A percentile compares a stretch with the other conserved stretches of the same genome.
Evolutionary conservation across 805 yeast species (phyloP).

Genomic region (Candida andamanensis): DNA sequence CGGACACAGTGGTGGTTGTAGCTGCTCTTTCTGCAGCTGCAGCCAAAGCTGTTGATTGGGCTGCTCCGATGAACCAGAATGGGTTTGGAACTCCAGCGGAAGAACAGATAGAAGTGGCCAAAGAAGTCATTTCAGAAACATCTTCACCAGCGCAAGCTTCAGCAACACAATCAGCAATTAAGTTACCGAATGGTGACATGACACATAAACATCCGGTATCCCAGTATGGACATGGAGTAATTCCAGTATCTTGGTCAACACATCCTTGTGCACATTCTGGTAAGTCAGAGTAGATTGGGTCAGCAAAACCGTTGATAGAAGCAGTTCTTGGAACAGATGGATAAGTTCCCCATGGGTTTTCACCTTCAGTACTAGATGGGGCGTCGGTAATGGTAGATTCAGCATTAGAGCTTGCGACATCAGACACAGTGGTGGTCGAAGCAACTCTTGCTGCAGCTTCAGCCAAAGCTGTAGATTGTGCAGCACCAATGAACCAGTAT

Average conservation of each 20-base stretch:
- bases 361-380: constrained; percentile 1
- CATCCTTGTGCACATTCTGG: constrained; percentile 42
- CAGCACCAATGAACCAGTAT: constrained; percentile 35
- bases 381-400: too few relatives aligned
- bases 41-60: not conserved
- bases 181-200: constrained; percentile 26
- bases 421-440: not conserved
- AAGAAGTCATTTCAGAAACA: constrained; percentile 16
- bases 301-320: constrained; percentile 3
- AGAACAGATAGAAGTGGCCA: constrained; percentile 20
- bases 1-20: constrained; percentile 1
- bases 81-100: constrained; percentile 12
- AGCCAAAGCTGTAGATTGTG: constrained; percentile 18
- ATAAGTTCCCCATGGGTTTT: not conserved
- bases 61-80: constrained; percentile 30
- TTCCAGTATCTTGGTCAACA: constrained; percentile 14
- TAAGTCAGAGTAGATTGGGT: constrained; percentile 13
- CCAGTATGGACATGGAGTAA: constrained; percentile 43
- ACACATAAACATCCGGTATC: constrained; percentile 43
- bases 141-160: constrained; percentile 21
- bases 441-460: constrained; percentile 19
- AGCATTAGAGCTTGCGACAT: constrained; percentile 1
- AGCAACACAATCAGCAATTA: constrained; percentile 34
- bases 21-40: constrained; percentile 19
- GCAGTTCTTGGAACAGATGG: constrained; percentile 13